Conservation (phyloP, 2,329 filamentous ascomycete genomes). For the Ophiostoma sp. region DNA sequence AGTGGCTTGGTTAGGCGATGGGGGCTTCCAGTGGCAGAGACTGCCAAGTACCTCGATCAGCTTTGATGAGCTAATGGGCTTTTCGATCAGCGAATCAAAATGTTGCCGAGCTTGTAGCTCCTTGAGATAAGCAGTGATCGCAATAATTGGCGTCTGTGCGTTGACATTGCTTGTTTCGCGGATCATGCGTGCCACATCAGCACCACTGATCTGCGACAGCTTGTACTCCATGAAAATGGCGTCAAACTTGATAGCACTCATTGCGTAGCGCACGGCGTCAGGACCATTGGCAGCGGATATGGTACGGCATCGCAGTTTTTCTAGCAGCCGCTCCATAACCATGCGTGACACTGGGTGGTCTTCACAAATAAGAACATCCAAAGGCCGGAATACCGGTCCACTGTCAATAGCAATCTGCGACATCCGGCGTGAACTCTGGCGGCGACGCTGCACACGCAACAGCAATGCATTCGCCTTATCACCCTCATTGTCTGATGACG, state of each 20-base stretch:
- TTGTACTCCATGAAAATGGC: conserved; percentile 98
- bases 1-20: conserved; percentile 45
- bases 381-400: conserved; percentile 79
- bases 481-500: conserved; percentile 95
- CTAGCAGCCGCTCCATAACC: conserved; percentile 97
- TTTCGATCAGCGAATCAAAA: conserved; percentile 93
- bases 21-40: conserved; percentile 89
- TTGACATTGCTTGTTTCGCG: conserved; percentile 95
- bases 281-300: conserved; percentile 86
- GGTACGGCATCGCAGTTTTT: conserved; percentile 90
- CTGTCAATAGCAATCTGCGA: conserved; percentile 77
- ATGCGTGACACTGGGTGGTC: conserved; percentile 94
- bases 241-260: conserved; percentile 97
- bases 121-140: conserved; percentile 96
- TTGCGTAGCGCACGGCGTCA: conserved; percentile 87
- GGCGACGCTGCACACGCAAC: conserved; percentile 82
- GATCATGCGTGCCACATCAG: conserved; percentile 95
- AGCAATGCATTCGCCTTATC: conserved; percentile 73
- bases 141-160: conserved; percentile 88
- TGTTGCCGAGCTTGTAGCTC: conserved; percentile 92
- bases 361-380: conserved; percentile 94
- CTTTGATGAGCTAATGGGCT: conserved; percentile 90
- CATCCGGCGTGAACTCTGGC: conserved; percentile 91
- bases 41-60: conserved; percentile 80
- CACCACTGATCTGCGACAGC: conserved; percentile 87